A percentile compares a stretch with the other conserved stretches of the same genome.
These are phyloP conservation scores for Aechmea fasciata DNA, from an alignment of 176 grass and related monocot genomes.

Conservation along the genomic window DNA sequence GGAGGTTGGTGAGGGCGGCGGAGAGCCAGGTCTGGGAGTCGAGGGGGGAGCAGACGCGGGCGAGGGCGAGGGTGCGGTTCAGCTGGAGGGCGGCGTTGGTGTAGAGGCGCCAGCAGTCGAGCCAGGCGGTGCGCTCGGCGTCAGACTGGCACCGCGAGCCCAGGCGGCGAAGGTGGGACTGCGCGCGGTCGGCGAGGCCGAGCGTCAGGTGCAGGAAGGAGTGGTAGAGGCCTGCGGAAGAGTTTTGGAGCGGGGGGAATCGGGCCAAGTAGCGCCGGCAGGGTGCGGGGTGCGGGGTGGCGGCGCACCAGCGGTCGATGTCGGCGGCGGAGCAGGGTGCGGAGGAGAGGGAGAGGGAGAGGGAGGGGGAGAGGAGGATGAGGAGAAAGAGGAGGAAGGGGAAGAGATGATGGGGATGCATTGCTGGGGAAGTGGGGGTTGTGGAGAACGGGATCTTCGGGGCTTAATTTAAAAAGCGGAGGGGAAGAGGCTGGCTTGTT, in stretches of 20 bases:
- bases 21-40: constrained; percentile 45
- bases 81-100: constrained; percentile 27
- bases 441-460: too few relatives aligned
- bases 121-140: constrained; percentile 17
- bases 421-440: not conserved
- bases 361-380: constrained; percentile 1
- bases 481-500: too few relatives aligned
- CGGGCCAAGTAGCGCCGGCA: constrained; percentile 28
- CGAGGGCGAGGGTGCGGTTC: constrained; percentile 29
- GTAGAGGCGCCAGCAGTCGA: constrained; percentile 45
- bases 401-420: not conserved
- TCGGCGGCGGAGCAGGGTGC: not conserved
- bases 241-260: not conserved
- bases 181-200: constrained; percentile 19
- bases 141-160: constrained; percentile 11
- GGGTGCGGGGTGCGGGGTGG: constrained; percentile 27
- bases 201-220: constrained; percentile 26
- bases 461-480: too few relatives aligned
- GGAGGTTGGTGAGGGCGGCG: constrained; percentile 35
- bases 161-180: constrained; percentile 17
- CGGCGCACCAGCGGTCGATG: constrained; percentile 32
- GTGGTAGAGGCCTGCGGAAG: constrained; percentile 17
- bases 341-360: not conserved
- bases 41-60: constrained; percentile 1
- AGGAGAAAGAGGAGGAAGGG: constrained; percentile 5